A percentile compares a stretch with the other conserved stretches of the same genome.
Evolutionary conservation across 352 stramenopile species (phyloP).

Genomic region (Phytopythium cucurbitacearum): DNA sequence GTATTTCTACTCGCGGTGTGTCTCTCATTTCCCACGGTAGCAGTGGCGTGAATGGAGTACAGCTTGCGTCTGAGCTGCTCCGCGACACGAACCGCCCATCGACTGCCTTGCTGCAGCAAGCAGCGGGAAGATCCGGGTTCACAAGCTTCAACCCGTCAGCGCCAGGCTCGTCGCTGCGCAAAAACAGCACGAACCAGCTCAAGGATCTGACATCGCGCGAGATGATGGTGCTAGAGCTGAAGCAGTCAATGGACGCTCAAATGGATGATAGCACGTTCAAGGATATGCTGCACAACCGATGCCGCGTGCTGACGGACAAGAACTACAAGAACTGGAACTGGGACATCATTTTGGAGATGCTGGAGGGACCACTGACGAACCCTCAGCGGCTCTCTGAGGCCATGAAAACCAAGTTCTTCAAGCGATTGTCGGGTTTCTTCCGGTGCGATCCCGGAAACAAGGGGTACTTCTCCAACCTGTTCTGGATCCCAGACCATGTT

Average conservation of each 20-base stretch:
- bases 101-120: slow-evolving; percentile 13
- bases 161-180: slow-evolving; percentile 3
- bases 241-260: slow-evolving; percentile 83
- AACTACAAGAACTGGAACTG: slow-evolving; percentile 92
- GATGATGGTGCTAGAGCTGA: slow-evolving; percentile 83
- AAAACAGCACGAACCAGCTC: slow-evolving; percentile 20
- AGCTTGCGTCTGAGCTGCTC: slow-evolving; percentile 82
- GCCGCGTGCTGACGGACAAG: slow-evolving; percentile 82
- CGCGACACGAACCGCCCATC: slow-evolving; percentile 84
- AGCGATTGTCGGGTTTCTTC: slow-evolving; percentile 87
- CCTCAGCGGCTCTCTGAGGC: slow-evolving; percentile 81
- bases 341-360: slow-evolving; percentile 88
- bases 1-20: slow-evolving; percentile 56
- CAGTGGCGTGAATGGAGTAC: slow-evolving; percentile 82
- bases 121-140: neutral
- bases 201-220: slow-evolving; percentile 82
- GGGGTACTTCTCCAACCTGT: slow-evolving; percentile 85
- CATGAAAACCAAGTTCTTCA: slow-evolving; percentile 93
- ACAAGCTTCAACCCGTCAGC: slow-evolving; percentile 3
- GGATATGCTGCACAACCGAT: slow-evolving; percentile 85
- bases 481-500: slow-evolving; percentile 88
- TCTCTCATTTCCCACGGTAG: slow-evolving; percentile 80
- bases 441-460: slow-evolving; percentile 88
- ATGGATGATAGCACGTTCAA: slow-evolving; percentile 89
- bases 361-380: slow-evolving; percentile 85